Conservation (phyloP, 169 alveolate species). For the Plasmodium coatneyi region DNA sequence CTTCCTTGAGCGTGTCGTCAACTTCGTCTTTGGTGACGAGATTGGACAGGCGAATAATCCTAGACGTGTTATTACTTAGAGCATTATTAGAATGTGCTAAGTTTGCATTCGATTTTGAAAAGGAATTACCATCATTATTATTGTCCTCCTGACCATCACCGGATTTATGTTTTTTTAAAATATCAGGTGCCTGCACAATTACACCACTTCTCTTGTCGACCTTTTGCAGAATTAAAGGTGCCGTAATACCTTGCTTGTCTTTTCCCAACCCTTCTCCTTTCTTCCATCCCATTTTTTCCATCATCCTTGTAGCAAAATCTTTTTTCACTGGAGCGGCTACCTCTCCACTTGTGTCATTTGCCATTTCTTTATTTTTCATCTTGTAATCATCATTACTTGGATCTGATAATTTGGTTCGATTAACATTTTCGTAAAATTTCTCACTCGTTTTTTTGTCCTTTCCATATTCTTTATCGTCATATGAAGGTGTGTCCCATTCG, state of each 20-base stretch:
- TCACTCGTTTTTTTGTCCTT: background rate
- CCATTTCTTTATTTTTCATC: slow-evolving; percentile 29
- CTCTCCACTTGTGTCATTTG: slow-evolving; percentile 25
- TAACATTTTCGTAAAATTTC: background rate
- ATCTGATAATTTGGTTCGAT: background rate
- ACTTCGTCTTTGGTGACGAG: slow-evolving; percentile 82
- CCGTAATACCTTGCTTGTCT: slow-evolving; percentile 89
- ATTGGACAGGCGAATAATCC: slow-evolving; percentile 68
- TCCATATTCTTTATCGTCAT: slow-evolving; percentile 5
- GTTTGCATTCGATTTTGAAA: slow-evolving; percentile 45
- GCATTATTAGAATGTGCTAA: slow-evolving; percentile 71
- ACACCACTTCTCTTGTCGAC: slow-evolving; percentile 88
- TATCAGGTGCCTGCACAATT: slow-evolving; percentile 80
- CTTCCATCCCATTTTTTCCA: slow-evolving; percentile 93
- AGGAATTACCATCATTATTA: background rate
- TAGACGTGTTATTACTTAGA: slow-evolving; percentile 67
- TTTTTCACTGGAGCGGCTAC: slow-evolving; percentile 77
- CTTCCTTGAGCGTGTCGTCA: slow-evolving; percentile 81
- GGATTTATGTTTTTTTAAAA: slow-evolving; percentile 65
- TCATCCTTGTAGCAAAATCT: slow-evolving; percentile 88
- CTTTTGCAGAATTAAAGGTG: slow-evolving; percentile 88
- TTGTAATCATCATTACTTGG: background rate
- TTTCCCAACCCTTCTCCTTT: slow-evolving; percentile 91
- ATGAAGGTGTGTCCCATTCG: background rate
- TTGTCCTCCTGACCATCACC: slow-evolving; percentile 9